Evolutionary conservation across 306 rosid genomes (phyloP), one percentile per base, ranked within the genome.

Genomic region (Urtica urens): DNA sequence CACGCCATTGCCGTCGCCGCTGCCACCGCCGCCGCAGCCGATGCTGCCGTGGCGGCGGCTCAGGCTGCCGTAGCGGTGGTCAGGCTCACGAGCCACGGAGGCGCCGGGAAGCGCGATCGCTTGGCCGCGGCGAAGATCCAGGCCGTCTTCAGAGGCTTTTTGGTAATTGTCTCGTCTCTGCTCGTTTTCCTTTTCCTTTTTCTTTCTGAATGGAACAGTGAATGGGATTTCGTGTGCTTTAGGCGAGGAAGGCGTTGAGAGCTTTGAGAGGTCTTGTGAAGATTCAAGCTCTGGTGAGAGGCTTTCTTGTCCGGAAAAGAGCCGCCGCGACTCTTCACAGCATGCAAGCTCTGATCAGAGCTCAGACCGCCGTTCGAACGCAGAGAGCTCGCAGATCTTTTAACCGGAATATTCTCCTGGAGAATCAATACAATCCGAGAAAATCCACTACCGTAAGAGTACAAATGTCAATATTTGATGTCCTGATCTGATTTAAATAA

Each of bases 1-100:
- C 96, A 85, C 69, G 99, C 96, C 30, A 82, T 85, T 73, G 99
- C 99, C 0, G 94, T 92, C 15, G 99, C 99, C 6, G 96, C 94
- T 0, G 99, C 99, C n/a, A 79, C 99, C 0, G 87, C 99, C 0
- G 99, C 94, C 0, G 99, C 93, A 0, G 99, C 94, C 0, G 96
- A 92, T 28, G 96, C 96, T 0, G 99, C 99, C 0, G 83, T 85
- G 6, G 99, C 77, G 0, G 94, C 99, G 0, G 99, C 99, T 0
- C 94, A 78, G 49, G 99, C 99, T 0, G 99, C 99, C 0, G 94
- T 78, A 46, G 99, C 94, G 0, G 99, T 81, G 24, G 94, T 82
- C 26, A 70, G 87, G 70, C 76, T 90, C 2, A 90, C 87, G 3
- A 85, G 87, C 53, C 85, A 75, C 5, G 78, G 87, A 0, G 53